These are phyloP conservation scores for Aphanocladium album DNA, from an alignment of 2,329 filamentous ascomycete genomes.

Conservation along the genomic window DNA sequence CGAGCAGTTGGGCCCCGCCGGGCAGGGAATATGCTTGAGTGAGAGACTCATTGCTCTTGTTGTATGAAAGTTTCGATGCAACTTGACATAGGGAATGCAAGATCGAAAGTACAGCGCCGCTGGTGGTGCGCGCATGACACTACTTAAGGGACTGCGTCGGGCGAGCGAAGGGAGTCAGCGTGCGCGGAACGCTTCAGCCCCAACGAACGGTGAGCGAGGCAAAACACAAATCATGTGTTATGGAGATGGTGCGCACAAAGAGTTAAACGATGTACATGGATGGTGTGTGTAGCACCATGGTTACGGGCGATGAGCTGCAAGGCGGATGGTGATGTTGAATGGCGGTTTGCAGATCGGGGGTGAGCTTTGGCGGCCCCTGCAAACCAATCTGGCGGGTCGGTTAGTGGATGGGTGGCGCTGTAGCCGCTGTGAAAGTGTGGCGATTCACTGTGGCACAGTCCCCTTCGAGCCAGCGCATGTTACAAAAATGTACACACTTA, in stretches of 20 bases:
- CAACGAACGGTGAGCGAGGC: background rate
- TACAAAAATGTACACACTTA: background rate
- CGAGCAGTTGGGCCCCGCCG: constrained; percentile 42
- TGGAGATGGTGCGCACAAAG: background rate
- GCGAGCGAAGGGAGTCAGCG: background rate
- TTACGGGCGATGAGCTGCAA: background rate
- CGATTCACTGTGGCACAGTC: background rate
- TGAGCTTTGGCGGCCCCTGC: background rate
- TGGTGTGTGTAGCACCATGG: constrained; percentile 5
- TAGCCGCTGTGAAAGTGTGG: background rate
- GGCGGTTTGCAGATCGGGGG: background rate
- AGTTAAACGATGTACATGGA: background rate
- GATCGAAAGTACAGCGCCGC: background rate
- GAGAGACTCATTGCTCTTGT: constrained; percentile 28
- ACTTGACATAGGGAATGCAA: background rate
- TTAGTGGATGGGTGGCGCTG: constrained; percentile 4
- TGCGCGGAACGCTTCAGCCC: background rate
- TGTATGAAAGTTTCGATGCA: background rate
- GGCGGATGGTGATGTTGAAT: background rate
- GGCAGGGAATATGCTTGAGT: constrained; percentile 47
- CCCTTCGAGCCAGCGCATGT: background rate
- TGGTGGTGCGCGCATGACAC: background rate
- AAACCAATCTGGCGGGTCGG: background rate
- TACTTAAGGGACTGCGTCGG: background rate
- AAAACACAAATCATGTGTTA: background rate